Evolutionary conservation across 768 basidiomycete species (phyloP).

Genomic region (Pluteus cervinus): DNA sequence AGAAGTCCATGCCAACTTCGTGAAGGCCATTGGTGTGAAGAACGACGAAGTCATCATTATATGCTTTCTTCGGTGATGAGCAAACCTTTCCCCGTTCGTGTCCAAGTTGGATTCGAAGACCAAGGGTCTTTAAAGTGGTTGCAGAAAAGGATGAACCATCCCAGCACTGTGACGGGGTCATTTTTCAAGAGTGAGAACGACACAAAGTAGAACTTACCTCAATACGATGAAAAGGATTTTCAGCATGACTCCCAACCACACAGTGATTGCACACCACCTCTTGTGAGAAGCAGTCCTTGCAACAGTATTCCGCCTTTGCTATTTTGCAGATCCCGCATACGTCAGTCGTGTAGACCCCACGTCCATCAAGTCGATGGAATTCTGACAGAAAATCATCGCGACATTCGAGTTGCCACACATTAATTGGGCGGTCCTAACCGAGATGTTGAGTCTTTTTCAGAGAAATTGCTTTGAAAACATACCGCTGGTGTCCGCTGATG

Average conservation of each 20-base stretch:
- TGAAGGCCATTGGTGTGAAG: constrained; percentile 19
- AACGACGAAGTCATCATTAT: constrained; percentile 18
- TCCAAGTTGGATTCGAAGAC: constrained; percentile 9
- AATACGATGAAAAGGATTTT: constrained; percentile 6
- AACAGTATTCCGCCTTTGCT: constrained; percentile 1
- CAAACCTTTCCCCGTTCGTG: constrained; percentile 13
- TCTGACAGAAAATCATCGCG: constrained; percentile 4
- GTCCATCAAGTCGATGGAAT: background rate
- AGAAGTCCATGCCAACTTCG: constrained; percentile 20
- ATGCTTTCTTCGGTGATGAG: constrained; percentile 5
- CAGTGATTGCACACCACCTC: constrained; percentile 6
- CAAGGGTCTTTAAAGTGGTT: constrained; percentile 11
- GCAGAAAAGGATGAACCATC: background rate
- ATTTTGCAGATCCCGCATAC: background rate
- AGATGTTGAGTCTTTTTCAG: no score
- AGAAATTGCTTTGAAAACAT: no score
- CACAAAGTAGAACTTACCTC: constrained; percentile 5
- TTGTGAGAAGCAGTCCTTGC: constrained; percentile 2
- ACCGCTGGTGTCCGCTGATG: no score
- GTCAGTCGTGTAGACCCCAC: background rate
- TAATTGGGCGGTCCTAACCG: no score
- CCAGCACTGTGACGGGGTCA: constrained; percentile 14
- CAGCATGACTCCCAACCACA: constrained; percentile 2
- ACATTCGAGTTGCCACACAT: no score
- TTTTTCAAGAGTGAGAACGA: background rate